Evolutionary conservation across 2,329 filamentous ascomycete genomes (phyloP).

Genomic region (Colletotrichum aenigma): DNA sequence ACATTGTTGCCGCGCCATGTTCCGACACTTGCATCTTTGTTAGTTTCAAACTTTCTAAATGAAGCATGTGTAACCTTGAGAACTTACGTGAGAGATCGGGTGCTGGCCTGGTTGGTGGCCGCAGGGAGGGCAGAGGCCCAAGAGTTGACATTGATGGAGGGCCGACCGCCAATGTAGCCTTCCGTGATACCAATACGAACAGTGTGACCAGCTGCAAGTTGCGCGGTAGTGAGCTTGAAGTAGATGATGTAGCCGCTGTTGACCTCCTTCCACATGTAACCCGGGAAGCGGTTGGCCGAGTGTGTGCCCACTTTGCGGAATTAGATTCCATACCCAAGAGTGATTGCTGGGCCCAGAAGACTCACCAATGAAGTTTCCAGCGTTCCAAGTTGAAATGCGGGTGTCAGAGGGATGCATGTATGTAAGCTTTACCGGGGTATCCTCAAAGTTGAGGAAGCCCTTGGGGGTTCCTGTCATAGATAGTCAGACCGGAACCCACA

Average conservation of each 20-base stretch:
- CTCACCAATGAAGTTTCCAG: conserved; percentile 32
- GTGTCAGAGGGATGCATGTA: conserved; percentile 44
- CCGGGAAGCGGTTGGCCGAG: conserved; percentile 36
- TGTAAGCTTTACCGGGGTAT: conserved; percentile 42
- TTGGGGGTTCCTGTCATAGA: conserved; percentile 28
- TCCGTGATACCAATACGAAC: conserved; percentile 35
- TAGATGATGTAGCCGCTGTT: conserved; percentile 46
- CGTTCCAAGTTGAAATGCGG: conserved; percentile 32
- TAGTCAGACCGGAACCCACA: background rate
- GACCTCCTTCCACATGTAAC: conserved; percentile 45
- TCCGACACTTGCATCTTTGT: conserved; percentile 21
- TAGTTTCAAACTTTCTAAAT: background rate
- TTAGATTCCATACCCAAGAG: background rate
- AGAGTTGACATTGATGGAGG: conserved; percentile 32
- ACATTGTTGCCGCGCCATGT: conserved; percentile 35
- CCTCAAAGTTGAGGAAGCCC: conserved; percentile 38
- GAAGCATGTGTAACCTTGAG: background rate
- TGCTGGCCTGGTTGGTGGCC: conserved; percentile 31
- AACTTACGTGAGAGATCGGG: conserved; percentile 29
- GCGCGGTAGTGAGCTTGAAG: conserved; percentile 35
- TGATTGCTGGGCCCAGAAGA: background rate
- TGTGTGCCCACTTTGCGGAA: conserved; percentile 30
- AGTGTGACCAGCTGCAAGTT: conserved; percentile 28
- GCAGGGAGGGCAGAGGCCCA: conserved; percentile 29
- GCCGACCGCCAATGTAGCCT: conserved; percentile 33